These are phyloP conservation scores for Coemansia sp. DNA, from an alignment of 192 early-diverging fungal genomes.

Conservation along the genomic window DNA sequence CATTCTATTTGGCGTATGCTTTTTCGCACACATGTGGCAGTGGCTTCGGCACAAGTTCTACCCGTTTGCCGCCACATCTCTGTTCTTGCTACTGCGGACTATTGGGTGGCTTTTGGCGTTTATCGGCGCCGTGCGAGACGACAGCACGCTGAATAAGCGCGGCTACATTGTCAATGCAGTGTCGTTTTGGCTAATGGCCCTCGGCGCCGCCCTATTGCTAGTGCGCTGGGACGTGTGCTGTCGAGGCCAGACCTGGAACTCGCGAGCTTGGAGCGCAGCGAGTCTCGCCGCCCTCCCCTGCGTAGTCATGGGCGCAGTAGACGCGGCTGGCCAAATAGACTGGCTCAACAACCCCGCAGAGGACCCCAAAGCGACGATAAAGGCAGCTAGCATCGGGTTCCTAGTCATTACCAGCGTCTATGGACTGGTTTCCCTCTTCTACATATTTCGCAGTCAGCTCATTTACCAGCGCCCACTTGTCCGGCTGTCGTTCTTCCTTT, in stretches of 20 bases:
- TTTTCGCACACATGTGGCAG: slow-evolving; percentile 44
- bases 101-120: slow-evolving; percentile 53
- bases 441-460: slow-evolving; percentile 24
- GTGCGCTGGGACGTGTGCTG: slow-evolving; percentile 43
- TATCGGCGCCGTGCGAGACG: slow-evolving; percentile 37
- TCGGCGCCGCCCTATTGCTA: slow-evolving; percentile 31
- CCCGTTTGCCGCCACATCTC: slow-evolving; percentile 20
- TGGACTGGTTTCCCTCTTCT: slow-evolving; percentile 17
- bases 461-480: slow-evolving; percentile 49
- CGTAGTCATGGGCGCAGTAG: slow-evolving; percentile 42
- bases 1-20: slow-evolving; percentile 30
- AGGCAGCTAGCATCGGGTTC: slow-evolving; percentile 40
- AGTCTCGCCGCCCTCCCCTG: slow-evolving; percentile 27
- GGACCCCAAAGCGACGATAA: slow-evolving; percentile 20
- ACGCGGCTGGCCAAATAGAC: slow-evolving; percentile 50
- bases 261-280: slow-evolving; percentile 28
- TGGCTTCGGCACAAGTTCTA: slow-evolving; percentile 42
- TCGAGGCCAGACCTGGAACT: slow-evolving; percentile 29
- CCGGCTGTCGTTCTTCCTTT: slow-evolving; percentile 36
- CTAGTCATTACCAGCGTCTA: slow-evolving; percentile 23
- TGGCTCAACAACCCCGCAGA: slow-evolving; percentile 51
- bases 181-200: slow-evolving; percentile 46
- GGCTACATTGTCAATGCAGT: slow-evolving; percentile 49
- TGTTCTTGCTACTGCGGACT: slow-evolving; percentile 40
- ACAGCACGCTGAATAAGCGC: slow-evolving; percentile 40